Percentiles rank a stretch among this genome's conserved stretches.
These are phyloP conservation scores for Arthrobotrys sinensis DNA, from an alignment of 2,329 filamentous ascomycete species.

Conservation along the genomic window DNA sequence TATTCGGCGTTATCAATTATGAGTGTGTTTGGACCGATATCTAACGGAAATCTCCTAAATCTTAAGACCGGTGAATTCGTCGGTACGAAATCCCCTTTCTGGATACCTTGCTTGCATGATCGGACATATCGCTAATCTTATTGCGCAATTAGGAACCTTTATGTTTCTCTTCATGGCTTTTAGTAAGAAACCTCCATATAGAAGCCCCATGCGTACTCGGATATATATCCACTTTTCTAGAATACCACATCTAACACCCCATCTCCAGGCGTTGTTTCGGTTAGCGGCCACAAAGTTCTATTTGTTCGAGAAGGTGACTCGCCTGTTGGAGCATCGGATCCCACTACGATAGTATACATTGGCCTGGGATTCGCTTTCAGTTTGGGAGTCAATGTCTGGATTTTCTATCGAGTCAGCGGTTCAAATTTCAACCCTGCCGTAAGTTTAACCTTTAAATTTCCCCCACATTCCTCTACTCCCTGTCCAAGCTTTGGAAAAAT, in stretches of 20 bases:
- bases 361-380: slow-evolving; percentile 71
- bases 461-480: slow-evolving; percentile 16
- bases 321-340: slow-evolving; percentile 27
- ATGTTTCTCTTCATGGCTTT: slow-evolving; percentile 55
- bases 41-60: slow-evolving; percentile 14
- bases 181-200: slow-evolving; percentile 25
- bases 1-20: slow-evolving; percentile 7
- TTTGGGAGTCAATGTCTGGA: slow-evolving; percentile 73
- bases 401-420: slow-evolving; percentile 72
- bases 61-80: slow-evolving; percentile 48
- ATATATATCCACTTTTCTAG: slow-evolving; percentile 6
- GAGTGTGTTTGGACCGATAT: slow-evolving; percentile 25
- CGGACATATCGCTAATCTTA: slow-evolving; percentile 30
- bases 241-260: slow-evolving; percentile 12
- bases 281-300: slow-evolving; percentile 32
- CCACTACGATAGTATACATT: slow-evolving; percentile 69
- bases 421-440: slow-evolving; percentile 68
- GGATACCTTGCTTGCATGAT: slow-evolving; percentile 18
- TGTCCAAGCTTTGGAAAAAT: slow-evolving; percentile 11
- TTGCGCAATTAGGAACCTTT: slow-evolving; percentile 41
- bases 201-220: background rate
- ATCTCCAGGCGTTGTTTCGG: slow-evolving; percentile 34
- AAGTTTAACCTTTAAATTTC: slow-evolving; percentile 30
- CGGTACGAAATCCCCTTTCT: slow-evolving; percentile 32
- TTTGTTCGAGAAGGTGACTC: slow-evolving; percentile 33